Evolutionary conservation across 176 grass and related monocot genomes (phyloP).

Genomic region (Saccharum officinarum): DNA sequence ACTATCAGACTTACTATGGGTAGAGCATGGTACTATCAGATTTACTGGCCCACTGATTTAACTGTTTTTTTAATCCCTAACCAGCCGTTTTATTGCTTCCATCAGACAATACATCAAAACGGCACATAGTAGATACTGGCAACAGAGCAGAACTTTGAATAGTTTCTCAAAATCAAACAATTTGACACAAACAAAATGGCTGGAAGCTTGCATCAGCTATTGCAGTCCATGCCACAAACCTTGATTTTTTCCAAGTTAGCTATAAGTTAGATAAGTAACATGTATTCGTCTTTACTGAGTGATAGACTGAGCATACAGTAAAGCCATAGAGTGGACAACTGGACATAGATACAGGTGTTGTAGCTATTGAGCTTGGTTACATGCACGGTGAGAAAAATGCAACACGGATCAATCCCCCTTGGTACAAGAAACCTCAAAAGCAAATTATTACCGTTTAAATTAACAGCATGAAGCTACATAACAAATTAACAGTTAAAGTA

Average conservation of each 20-base stretch:
- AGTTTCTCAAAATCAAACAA: neutral
- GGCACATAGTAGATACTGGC: neutral
- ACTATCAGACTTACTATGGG: conserved; percentile 11
- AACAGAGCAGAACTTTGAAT: neutral
- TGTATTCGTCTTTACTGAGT: neutral
- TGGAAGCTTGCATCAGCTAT: neutral
- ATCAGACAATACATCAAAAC: conserved; percentile 9
- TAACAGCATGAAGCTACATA: neutral
- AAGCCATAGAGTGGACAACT: neutral
- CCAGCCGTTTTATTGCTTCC: neutral
- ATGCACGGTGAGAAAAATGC: conserved; percentile 29
- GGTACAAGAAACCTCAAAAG: conserved; percentile 17
- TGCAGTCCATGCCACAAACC: neutral
- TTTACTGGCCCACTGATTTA: neutral
- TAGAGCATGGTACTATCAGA: neutral
- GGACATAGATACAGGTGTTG: neutral
- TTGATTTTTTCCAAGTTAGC: neutral
- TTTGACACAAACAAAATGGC: conserved; percentile 5
- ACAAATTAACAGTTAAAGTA: neutral
- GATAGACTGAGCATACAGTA: neutral
- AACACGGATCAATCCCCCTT: conserved; percentile 15
- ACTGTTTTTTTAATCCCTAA: neutral
- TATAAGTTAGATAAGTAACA: neutral
- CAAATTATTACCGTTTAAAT: conserved; percentile 29
- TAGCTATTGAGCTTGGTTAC: neutral